These are phyloP conservation scores for Cladophialophora carrionii DNA, from an alignment of 2,329 filamentous ascomycete species.

Conservation along the genomic window DNA sequence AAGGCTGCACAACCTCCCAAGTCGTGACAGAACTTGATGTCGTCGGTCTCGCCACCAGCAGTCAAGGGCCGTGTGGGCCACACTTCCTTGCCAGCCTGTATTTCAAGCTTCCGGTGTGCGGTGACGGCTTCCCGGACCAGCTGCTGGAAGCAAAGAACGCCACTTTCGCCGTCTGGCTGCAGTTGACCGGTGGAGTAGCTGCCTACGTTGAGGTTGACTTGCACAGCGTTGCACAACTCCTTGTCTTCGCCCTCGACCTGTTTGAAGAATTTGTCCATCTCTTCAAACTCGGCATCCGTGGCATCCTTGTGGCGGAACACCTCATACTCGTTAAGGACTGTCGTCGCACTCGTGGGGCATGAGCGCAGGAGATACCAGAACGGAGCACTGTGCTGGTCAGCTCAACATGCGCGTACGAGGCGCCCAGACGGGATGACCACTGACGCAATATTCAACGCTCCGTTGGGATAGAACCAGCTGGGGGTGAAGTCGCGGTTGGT, in stretches of 20 bases:
- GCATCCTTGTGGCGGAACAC: conserved; percentile 65
- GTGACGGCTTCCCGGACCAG: neutral
- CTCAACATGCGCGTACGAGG: too few species aligned
- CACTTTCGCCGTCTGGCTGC: neutral
- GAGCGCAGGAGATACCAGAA: conserved; percentile 67
- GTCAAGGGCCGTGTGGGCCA: neutral
- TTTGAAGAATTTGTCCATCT: conserved; percentile 64
- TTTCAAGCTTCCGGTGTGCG: neutral
- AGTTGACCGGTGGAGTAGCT: conserved; percentile 49
- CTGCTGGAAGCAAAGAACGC: neutral
- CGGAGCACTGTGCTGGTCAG: conserved; percentile 44
- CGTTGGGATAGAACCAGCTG: conserved; percentile 37
- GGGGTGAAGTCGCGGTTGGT: conserved; percentile 33
- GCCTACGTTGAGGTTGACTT: conserved; percentile 64
- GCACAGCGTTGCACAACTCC: conserved; percentile 61
- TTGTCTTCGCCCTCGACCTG: conserved; percentile 69
- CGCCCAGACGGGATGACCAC: too few species aligned
- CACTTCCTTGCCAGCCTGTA: neutral
- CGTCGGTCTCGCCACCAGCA: neutral
- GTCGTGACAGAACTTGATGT: neutral
- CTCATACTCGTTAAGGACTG: conserved; percentile 63
- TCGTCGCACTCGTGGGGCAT: conserved; percentile 57
- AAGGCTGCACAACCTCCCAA: neutral
- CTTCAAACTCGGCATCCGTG: conserved; percentile 60
- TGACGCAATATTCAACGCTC: conserved; percentile 24